These are phyloP conservation scores for Colletotrichum sp. DNA, from an alignment of 2,329 filamentous ascomycete species.

Conservation along the genomic window DNA sequence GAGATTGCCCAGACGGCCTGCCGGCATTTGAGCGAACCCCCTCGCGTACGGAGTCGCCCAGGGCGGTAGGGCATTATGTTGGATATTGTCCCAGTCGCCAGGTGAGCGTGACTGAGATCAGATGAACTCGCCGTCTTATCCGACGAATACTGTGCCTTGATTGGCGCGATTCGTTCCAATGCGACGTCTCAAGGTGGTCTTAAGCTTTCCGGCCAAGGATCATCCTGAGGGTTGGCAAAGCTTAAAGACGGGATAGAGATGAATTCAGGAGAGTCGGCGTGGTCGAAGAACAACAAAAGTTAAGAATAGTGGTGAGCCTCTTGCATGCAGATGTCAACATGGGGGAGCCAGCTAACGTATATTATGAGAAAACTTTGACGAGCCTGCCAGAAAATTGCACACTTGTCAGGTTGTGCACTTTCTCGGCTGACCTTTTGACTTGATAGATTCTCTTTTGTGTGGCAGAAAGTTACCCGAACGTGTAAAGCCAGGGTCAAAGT, in stretches of 20 bases:
- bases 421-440: accelerated
- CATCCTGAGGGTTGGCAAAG: not conserved
- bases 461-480: not conserved
- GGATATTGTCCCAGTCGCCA: not conserved
- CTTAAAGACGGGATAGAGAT: not conserved
- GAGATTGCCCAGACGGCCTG: not conserved
- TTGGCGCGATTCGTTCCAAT: conserved; percentile 1
- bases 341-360: not conserved
- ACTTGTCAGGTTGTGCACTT: not conserved
- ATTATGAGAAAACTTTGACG: not conserved
- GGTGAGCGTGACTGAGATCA: not conserved
- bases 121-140: conserved; percentile 6
- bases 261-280: not conserved
- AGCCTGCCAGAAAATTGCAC: not conserved
- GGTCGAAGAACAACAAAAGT: not conserved
- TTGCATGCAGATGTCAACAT: not conserved
- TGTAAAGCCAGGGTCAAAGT: not conserved
- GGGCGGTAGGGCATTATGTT: too few relatives aligned
- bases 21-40: not conserved
- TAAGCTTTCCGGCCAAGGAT: conserved; percentile 5
- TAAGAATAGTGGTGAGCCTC: not conserved
- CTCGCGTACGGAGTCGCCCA: too few relatives aligned
- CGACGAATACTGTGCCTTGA: not conserved
- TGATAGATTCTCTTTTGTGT: not conserved
- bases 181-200: not conserved